Evolutionary conservation across 2,329 filamentous ascomycete genomes (phyloP).

Genomic region (Elsinoe arachidis): DNA sequence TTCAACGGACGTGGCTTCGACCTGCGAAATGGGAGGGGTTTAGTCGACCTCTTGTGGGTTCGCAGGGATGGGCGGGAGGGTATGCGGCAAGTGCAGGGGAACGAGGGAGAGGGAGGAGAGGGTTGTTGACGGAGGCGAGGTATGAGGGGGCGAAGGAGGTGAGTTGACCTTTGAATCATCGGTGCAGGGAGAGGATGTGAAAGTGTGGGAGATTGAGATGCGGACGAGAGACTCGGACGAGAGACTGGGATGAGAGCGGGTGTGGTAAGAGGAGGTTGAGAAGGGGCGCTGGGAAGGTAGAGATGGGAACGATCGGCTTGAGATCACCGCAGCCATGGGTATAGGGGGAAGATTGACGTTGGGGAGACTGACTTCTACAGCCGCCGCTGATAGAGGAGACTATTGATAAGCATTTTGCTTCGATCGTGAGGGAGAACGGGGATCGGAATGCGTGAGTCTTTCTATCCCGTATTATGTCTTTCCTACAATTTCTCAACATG

Average conservation of each 20-base stretch:
- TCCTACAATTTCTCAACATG: neutral
- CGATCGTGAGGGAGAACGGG: conserved; percentile 54
- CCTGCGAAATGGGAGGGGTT: too few relatives aligned
- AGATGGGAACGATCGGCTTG: neutral
- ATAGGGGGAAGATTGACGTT: neutral
- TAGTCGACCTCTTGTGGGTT: too few relatives aligned
- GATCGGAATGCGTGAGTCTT: conserved; percentile 50
- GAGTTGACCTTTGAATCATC: neutral
- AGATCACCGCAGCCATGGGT: neutral
- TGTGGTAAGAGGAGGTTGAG: too few relatives aligned
- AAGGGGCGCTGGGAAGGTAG: too few relatives aligned
- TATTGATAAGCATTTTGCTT: conserved; percentile 63
- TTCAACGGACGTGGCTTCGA: too few relatives aligned
- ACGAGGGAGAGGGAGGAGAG: neutral
- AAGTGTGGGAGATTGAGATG: too few relatives aligned
- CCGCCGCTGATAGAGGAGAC: conserved; percentile 59
- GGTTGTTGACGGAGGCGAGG: conserved; percentile 9
- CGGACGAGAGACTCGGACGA: too few relatives aligned
- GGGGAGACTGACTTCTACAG: conserved; percentile 31
- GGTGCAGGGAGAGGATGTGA: too few relatives aligned
- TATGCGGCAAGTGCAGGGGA: neutral
- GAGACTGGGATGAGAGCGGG: too few relatives aligned
- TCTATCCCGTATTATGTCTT: neutral
- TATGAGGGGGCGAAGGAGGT: conserved; percentile 13
- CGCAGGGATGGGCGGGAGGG: neutral